phyloP scores from a whole-genome alignment of 768 basidiomycete species.

The Chalciporus sphaerocephalus region DNA sequence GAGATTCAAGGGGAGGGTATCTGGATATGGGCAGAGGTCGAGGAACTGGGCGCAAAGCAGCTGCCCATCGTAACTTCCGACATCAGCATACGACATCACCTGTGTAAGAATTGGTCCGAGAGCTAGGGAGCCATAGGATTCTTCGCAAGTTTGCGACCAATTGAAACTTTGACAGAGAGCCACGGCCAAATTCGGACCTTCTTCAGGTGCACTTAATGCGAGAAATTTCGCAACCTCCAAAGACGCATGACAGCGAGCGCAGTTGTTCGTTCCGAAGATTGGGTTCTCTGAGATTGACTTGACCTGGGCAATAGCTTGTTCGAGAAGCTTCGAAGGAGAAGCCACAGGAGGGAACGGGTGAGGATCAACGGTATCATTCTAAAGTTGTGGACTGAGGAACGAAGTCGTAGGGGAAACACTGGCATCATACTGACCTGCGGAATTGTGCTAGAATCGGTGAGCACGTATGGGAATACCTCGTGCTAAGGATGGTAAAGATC shows the following conservation, averaged over 20 bases:
- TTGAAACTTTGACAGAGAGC: constrained; percentile 58
- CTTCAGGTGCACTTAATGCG: constrained; percentile 55
- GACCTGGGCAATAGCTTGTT: constrained; percentile 54
- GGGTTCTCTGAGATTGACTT: constrained; percentile 52
- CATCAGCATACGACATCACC: constrained; percentile 65
- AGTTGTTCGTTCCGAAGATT: constrained; percentile 48
- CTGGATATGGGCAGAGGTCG: constrained; percentile 50
- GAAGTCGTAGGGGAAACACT: background rate
- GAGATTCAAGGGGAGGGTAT: constrained; percentile 56
- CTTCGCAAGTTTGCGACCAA: constrained; percentile 48
- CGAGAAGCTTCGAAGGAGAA: constrained; percentile 41
- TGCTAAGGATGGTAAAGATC: constrained; percentile 37
- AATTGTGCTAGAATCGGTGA: constrained; percentile 61
- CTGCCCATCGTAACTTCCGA: constrained; percentile 72
- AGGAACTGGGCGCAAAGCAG: constrained; percentile 60
- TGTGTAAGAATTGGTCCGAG: constrained; percentile 65
- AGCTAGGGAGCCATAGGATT: constrained; percentile 42
- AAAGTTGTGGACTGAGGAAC: background rate
- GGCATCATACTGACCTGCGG: constrained; percentile 35
- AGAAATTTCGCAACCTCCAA: constrained; percentile 65
- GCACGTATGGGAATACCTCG: constrained; percentile 49
- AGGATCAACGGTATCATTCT: constrained; percentile 58
- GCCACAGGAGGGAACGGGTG: constrained; percentile 61
- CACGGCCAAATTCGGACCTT: constrained; percentile 54
- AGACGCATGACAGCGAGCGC: constrained; percentile 56